A percentile compares a stretch with the other conserved stretches of the same genome.
phyloP scores from a whole-genome alignment of 2,329 filamentous ascomycete species.

The Xylariales sp. region DNA sequence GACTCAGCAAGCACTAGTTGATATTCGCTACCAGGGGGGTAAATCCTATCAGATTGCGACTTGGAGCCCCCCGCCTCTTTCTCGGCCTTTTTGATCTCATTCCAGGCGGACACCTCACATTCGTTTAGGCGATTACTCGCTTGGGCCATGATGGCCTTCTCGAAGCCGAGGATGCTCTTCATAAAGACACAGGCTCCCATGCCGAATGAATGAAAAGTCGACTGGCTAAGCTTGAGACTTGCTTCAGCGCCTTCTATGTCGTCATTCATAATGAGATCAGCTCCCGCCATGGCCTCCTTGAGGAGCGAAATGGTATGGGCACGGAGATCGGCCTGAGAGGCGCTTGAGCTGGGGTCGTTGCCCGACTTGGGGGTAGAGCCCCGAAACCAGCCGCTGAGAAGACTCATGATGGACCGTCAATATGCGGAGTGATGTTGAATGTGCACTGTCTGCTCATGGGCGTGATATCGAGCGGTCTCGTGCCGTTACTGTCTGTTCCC shows the following conservation, averaged over 20 bases:
- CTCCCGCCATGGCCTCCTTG: slow-evolving; percentile 71
- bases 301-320: slow-evolving; percentile 66
- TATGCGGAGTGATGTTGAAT: slow-evolving; percentile 3
- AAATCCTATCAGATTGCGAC: slow-evolving; percentile 62
- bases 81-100: slow-evolving; percentile 80
- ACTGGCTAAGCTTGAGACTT: slow-evolving; percentile 76
- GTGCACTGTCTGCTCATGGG: slow-evolving; percentile 22
- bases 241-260: slow-evolving; percentile 87
- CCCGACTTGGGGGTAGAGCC: slow-evolving; percentile 53
- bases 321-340: slow-evolving; percentile 50
- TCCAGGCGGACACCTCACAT: slow-evolving; percentile 80
- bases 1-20: slow-evolving; percentile 85
- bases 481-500: not conserved
- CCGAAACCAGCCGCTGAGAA: slow-evolving; percentile 64
- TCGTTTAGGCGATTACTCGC: slow-evolving; percentile 77
- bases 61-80: slow-evolving; percentile 60
- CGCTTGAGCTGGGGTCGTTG: slow-evolving; percentile 48
- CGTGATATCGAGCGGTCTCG: not conserved
- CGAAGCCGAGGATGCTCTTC: slow-evolving; percentile 86
- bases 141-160: slow-evolving; percentile 90
- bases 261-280: slow-evolving; percentile 84
- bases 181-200: slow-evolving; percentile 86
- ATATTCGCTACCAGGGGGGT: slow-evolving; percentile 87
- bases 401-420: slow-evolving; percentile 56
- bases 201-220: slow-evolving; percentile 89